Percentiles rank a stretch among this genome's conserved stretches.
Evolutionary conservation across 352 stramenopile genomes (phyloP).

Genomic region (Pythium aristosporum): DNA sequence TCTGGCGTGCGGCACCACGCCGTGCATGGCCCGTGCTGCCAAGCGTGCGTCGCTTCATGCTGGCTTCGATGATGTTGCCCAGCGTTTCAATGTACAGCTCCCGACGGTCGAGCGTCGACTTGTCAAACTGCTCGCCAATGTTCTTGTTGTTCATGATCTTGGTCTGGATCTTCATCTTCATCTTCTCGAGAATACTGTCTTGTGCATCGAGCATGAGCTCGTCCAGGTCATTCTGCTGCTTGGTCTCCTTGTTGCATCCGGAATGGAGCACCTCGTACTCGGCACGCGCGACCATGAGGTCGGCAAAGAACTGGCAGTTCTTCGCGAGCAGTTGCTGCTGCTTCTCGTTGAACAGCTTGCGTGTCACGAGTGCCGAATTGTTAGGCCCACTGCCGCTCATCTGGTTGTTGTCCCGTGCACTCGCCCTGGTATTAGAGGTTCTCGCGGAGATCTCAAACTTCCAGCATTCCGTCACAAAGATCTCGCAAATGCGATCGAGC

Average conservation of each 20-base stretch:
- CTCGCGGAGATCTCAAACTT: conserved; percentile 84
- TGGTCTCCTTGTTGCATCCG: conserved; percentile 63
- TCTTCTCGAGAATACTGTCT: conserved; percentile 60
- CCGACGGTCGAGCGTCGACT: conserved; percentile 67
- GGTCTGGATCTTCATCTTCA: conserved; percentile 70
- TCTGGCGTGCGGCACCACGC: conserved; percentile 24
- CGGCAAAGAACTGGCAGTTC: conserved; percentile 81
- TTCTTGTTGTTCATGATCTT: conserved; percentile 92
- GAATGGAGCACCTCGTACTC: conserved; percentile 76
- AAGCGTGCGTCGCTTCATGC: conserved; percentile 71
- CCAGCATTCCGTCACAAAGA: conserved; percentile 82
- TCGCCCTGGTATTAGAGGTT: conserved; percentile 46
- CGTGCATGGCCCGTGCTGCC: conserved; percentile 9
- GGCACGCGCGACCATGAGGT: conserved; percentile 69
- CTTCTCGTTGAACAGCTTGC: conserved; percentile 80
- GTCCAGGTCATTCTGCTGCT: conserved; percentile 26
- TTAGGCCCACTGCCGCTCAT: conserved; percentile 17
- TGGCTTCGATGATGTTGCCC: conserved; percentile 72
- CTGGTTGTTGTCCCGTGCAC: conserved; percentile 52
- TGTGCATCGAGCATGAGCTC: conserved; percentile 74
- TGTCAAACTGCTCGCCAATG: conserved; percentile 86
- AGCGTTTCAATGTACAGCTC: conserved; percentile 83
- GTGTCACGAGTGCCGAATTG: conserved; percentile 9
- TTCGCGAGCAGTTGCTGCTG: conserved; percentile 76
- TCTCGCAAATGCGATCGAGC: conserved; percentile 76